Evolutionary conservation across 495 filamentous ascomycete genomes (phyloP).

Genomic region (Cercophora samala): DNA sequence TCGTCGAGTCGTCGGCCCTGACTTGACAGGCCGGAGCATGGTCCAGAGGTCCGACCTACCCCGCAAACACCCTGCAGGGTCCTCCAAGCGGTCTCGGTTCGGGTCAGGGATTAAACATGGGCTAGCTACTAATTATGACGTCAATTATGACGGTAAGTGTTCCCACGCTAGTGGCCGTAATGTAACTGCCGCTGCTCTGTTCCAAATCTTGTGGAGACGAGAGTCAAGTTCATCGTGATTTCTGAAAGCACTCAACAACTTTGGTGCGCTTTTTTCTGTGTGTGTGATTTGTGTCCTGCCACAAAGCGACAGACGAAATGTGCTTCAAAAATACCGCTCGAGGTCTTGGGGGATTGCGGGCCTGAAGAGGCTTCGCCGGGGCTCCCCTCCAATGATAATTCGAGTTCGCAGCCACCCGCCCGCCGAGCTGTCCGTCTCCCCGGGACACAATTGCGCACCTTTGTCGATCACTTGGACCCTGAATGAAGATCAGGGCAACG

Average conservation of each 20-base stretch:
- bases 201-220: background rate
- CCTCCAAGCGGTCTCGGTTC: background rate
- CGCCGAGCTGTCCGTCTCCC: background rate
- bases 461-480: background rate
- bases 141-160: background rate
- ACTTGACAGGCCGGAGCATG: background rate
- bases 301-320: background rate
- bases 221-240: background rate
- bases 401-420: background rate
- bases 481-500: background rate
- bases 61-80: background rate
- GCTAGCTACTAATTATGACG: background rate
- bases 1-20: too few species aligned
- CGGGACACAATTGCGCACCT: background rate
- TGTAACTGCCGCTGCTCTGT: background rate
- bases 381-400: background rate
- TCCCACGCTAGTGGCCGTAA: background rate
- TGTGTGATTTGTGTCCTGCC: background rate
- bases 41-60: background rate
- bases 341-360: background rate
- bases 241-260: background rate
- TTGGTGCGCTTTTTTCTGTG: background rate
- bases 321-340: background rate
- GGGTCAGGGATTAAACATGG: background rate
- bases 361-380: background rate